Evolutionary conservation across 2,329 filamentous ascomycete species (phyloP).

Genomic region (Nemania sp.): DNA sequence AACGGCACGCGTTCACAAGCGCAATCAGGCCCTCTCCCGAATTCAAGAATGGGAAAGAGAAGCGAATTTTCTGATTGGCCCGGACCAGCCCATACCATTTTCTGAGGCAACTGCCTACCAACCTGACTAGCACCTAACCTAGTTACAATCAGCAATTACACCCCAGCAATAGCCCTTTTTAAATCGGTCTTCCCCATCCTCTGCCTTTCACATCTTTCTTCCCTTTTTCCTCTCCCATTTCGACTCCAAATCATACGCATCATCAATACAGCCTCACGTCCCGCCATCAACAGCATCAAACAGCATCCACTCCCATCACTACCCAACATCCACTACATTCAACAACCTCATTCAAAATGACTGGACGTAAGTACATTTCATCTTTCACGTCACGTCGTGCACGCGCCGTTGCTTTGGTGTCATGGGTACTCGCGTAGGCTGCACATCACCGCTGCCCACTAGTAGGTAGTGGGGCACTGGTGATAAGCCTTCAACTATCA

Average conservation of each 20-base stretch:
- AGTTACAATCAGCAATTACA: constrained; percentile 40
- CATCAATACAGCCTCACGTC: constrained; percentile 32
- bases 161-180: constrained; percentile 37
- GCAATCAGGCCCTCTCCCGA: constrained; percentile 30
- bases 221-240: constrained; percentile 29
- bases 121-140: not conserved
- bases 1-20: constrained; percentile 31
- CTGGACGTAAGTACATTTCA: constrained; percentile 68
- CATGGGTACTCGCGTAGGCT: not conserved
- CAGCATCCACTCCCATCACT: constrained; percentile 35
- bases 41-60: constrained; percentile 25
- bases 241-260: constrained; percentile 29
- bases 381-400: constrained; percentile 21
- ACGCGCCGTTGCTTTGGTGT: constrained; percentile 21
- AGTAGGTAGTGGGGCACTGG: constrained; percentile 34
- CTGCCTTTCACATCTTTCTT: constrained; percentile 26
- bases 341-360: constrained; percentile 60
- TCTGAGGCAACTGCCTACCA: constrained; percentile 20
- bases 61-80: constrained; percentile 34
- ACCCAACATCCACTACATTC: constrained; percentile 33
- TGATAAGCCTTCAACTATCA: constrained; percentile 8
- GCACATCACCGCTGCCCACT: constrained; percentile 8
- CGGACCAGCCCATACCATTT: constrained; percentile 24
- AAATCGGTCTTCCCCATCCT: constrained; percentile 19
- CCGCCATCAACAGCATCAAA: constrained; percentile 37